Evolutionary conservation across 495 filamentous ascomycete genomes (phyloP).

Genomic region (Oleoguttula mirabilis): DNA sequence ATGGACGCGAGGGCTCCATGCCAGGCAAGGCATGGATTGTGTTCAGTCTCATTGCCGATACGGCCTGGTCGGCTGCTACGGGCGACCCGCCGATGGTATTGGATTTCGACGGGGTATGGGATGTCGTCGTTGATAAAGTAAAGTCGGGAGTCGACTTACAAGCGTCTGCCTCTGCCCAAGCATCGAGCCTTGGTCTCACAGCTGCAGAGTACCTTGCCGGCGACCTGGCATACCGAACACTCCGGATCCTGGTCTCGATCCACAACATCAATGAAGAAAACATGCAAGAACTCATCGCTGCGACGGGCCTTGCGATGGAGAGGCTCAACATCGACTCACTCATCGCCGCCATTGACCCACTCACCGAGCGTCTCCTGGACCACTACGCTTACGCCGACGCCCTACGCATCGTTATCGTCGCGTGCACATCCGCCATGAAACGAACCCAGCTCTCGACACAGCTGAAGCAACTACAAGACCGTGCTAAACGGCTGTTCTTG

Average conservation of each 20-base stretch:
- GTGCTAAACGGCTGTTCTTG: background rate
- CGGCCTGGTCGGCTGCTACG: conserved; percentile 6
- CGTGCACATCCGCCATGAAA: background rate
- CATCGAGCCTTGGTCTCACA: background rate
- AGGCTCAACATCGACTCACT: conserved; percentile 1
- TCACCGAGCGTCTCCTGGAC: conserved; percentile 2
- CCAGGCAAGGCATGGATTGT: conserved; percentile 9
- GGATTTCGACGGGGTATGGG: too few relatives aligned
- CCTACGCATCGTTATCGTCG: background rate
- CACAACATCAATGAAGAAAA: background rate
- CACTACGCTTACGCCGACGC: conserved; percentile 13
- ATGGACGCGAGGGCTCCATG: background rate
- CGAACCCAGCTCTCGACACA: background rate
- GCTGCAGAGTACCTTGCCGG: conserved; percentile 8
- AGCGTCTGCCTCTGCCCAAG: background rate
- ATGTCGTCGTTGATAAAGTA: background rate
- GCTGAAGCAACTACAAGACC: conserved; percentile 1
- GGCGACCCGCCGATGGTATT: background rate
- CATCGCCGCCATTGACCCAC: background rate
- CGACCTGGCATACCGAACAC: background rate
- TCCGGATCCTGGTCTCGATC: background rate
- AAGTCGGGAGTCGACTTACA: background rate
- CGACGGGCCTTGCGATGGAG: conserved; percentile 1
- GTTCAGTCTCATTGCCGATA: conserved; percentile 6
- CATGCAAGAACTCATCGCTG: background rate